Evolutionary conservation across 2,329 filamentous ascomycete genomes (phyloP).

Genomic region (Drechslera avenae): DNA sequence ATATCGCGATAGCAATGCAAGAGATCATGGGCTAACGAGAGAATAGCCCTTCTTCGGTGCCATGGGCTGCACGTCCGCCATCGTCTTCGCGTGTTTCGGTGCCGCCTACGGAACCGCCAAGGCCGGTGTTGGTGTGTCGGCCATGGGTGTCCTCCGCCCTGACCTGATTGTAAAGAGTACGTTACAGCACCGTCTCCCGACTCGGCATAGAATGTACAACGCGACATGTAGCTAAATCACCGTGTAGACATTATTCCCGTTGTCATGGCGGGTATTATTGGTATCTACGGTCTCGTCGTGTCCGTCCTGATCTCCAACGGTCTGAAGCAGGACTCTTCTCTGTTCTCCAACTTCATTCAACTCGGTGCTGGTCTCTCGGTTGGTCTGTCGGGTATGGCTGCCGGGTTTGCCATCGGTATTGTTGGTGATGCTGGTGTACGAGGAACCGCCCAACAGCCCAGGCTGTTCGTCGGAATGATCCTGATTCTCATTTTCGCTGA

Average conservation of each 20-base stretch:
- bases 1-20: conserved; percentile 2
- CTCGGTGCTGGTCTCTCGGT: conserved; percentile 59
- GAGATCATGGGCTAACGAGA: conserved; percentile 28
- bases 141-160: conserved; percentile 96
- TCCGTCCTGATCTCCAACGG: conserved; percentile 61
- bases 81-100: conserved; percentile 95
- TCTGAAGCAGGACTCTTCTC: conserved; percentile 53
- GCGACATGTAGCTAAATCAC: conserved; percentile 17
- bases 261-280: conserved; percentile 99
- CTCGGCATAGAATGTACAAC: neutral
- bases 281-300: conserved; percentile 74
- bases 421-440: conserved; percentile 82
- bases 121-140: conserved; percentile 97
- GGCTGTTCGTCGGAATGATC: conserved; percentile 96
- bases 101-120: conserved; percentile 99
- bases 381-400: conserved; percentile 88
- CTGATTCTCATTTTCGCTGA: conserved; percentile 99
- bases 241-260: conserved; percentile 92
- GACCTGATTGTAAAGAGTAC: conserved; percentile 99
- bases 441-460: conserved; percentile 81
- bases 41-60: conserved; percentile 88
- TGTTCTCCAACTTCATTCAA: conserved; percentile 60
- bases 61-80: conserved; percentile 94
- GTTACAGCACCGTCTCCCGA: conserved; percentile 44
- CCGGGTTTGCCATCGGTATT: conserved; percentile 74